These are phyloP conservation scores for Sporisorium exsertum DNA, from an alignment of 1,284 basidiomycete genomes.

Conservation along the genomic window DNA sequence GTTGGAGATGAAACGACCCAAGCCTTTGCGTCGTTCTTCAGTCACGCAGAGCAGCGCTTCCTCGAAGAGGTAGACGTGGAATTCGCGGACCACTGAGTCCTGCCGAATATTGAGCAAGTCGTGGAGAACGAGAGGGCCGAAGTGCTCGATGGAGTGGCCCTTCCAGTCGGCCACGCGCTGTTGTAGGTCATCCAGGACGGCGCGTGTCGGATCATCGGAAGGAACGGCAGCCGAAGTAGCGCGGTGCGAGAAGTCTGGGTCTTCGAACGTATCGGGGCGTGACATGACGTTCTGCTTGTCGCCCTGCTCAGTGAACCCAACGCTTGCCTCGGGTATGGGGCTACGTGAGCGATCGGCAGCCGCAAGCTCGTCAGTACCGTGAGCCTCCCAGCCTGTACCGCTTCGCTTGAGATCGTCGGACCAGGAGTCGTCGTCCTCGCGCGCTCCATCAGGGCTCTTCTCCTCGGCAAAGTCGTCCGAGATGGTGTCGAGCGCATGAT, in stretches of 20 bases:
- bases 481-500: slow-evolving; percentile 53
- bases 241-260: slow-evolving; percentile 51
- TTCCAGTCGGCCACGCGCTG: slow-evolving; percentile 93
- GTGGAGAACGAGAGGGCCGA: slow-evolving; percentile 89
- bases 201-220: slow-evolving; percentile 74
- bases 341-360: slow-evolving; percentile 13
- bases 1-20: slow-evolving; percentile 78
- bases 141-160: slow-evolving; percentile 82
- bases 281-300: slow-evolving; percentile 42
- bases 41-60: slow-evolving; percentile 96
- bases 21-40: slow-evolving; percentile 85
- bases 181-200: slow-evolving; percentile 86
- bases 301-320: slow-evolving; percentile 35
- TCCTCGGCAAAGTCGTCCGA: slow-evolving; percentile 40
- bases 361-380: neutral
- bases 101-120: slow-evolving; percentile 88
- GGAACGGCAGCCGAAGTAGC: slow-evolving; percentile 53
- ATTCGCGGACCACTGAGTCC: slow-evolving; percentile 85
- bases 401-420: slow-evolving; percentile 61
- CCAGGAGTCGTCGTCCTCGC: slow-evolving; percentile 43
- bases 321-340: slow-evolving; percentile 28
- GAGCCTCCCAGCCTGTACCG: slow-evolving; percentile 21
- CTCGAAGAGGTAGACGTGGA: slow-evolving; percentile 94
- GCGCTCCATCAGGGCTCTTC: slow-evolving; percentile 8
- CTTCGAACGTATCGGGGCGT: slow-evolving; percentile 25